Conservation (phyloP, 306 rosid species). For the Cucumis hystrix region DNA sequence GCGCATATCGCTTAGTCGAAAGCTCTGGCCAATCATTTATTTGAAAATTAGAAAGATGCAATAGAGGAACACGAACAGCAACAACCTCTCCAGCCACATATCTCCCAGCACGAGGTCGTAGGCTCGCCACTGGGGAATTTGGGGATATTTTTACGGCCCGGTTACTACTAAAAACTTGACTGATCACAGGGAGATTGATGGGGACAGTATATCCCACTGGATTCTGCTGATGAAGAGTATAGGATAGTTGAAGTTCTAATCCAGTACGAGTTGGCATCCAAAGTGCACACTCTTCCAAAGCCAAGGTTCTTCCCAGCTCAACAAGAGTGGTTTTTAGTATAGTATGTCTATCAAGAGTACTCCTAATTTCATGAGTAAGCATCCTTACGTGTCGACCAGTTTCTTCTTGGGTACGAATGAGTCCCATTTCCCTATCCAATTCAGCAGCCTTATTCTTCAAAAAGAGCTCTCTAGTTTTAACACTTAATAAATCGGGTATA, state of each 20-base stretch:
- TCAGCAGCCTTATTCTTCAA: constrained; percentile 16
- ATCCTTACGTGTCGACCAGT: constrained; percentile 15
- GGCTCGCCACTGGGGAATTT: constrained; percentile 73
- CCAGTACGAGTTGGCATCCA: constrained; percentile 99
- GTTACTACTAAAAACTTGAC: constrained; percentile 69
- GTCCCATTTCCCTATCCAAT: constrained; percentile 16
- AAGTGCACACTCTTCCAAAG: constrained; percentile 84
- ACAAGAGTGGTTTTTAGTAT: constrained; percentile 12
- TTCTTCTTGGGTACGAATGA: constrained; percentile 13
- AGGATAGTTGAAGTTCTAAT: constrained; percentile 89
- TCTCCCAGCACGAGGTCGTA: constrained; percentile 56
- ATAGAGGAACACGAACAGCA: constrained; percentile 90
- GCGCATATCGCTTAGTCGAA: constrained; percentile 75
- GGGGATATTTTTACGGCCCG: constrained; percentile 60
- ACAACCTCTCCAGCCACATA: constrained; percentile 77
- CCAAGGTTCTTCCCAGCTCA: constrained; percentile 70
- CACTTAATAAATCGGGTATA: constrained; percentile 14
- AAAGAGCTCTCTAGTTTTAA: constrained; percentile 14
- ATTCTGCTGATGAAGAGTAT: constrained; percentile 86
- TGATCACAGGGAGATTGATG: constrained; percentile 77
- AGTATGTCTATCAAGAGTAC: constrained; percentile 16
- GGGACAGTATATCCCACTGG: constrained; percentile 90
- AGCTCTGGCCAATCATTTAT: constrained; percentile 96
- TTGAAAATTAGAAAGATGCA: constrained; percentile 91
- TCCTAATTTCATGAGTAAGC: constrained; percentile 18